A percentile compares a stretch with the other conserved stretches of the same genome.
phyloP scores from a whole-genome alignment of 208 protist species.

The Wallacemonas sp. region DNA sequence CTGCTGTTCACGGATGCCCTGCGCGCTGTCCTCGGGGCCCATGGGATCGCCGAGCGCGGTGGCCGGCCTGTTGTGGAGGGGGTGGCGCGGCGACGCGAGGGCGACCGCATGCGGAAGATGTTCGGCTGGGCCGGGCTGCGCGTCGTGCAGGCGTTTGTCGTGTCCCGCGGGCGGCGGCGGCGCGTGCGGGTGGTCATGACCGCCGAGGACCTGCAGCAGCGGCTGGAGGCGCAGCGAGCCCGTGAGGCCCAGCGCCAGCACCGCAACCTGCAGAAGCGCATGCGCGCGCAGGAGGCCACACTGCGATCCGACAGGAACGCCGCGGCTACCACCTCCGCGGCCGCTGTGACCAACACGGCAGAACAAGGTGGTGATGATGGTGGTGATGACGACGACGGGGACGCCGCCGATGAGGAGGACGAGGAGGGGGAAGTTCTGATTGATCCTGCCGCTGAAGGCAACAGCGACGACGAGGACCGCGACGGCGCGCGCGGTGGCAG shows the following conservation, averaged over 20 bases:
- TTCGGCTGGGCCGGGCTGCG: conserved; percentile 46
- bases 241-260: conserved; percentile 7
- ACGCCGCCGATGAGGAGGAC: not conserved
- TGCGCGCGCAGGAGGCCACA: not conserved
- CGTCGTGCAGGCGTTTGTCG: conserved; percentile 36
- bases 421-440: not conserved
- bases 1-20: conserved; percentile 71
- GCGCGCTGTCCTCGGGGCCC: conserved; percentile 56
- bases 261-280: not conserved
- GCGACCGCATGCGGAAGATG: conserved; percentile 34
- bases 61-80: not conserved
- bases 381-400: conserved; percentile 8
- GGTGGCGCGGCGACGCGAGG: conserved; percentile 14
- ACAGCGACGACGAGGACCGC: not conserved
- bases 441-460: not conserved
- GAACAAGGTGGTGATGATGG: conserved; percentile 15
- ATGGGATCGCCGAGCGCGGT: conserved; percentile 24
- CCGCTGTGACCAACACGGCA: conserved; percentile 10
- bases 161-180: conserved; percentile 20
- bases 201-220: conserved; percentile 29
- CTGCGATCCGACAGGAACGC: not conserved
- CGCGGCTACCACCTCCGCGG: no score
- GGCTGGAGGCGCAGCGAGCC: not conserved
- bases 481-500: not conserved
- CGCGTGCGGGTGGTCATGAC: conserved; percentile 52